Evolutionary conservation across 2,329 filamentous ascomycete species (phyloP), one percentile per base, ranked within the genome.

Genomic region (Blastomyces percursus): DNA sequence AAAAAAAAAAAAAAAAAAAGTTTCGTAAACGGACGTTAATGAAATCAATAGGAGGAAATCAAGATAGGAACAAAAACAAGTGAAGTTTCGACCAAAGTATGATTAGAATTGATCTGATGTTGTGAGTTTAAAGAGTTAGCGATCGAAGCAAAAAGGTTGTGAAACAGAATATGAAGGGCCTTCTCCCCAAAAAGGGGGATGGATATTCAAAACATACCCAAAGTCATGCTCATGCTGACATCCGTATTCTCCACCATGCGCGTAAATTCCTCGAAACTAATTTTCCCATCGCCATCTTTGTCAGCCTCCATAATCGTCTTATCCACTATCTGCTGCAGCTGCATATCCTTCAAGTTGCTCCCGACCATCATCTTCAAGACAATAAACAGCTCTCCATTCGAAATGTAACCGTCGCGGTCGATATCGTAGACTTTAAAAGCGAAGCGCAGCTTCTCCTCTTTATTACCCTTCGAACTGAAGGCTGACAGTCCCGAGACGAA

Each of bases 291-390:
- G 65, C 87, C 86, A 77, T 99, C 94, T 69, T 92, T 83, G 77
- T 99, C 94, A 58, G 94, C 94, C 80, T 99, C 94, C 94, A 97
- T 97, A 75, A 99, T 97, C 64, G 94, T 99, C 86, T 99, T 99
- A 81, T 99, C 94, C 69, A 99, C 94, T 75, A 99, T 99, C 85
- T 86, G 94, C 80, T 99, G 94, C 75, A 99, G 80, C 80, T 99
- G 94, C 78, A 96, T 91, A 76, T 99, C 94, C 83, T 99, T 99
- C 72, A 99, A 80, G 77, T 99, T 99, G 80, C 90, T 96, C 64
- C 94, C 94, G 60, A 99, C 94, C 94, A 99, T 99, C 94, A 99
- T 99, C 88, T 99, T 99, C 72, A 99, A 83, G 72, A 99, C 94
- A 72, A 99, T 97, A 77, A 97, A 99, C 60, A 99, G 84, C 81